Evolutionary conservation across 306 rosid species (phyloP), one percentile per base, ranked within the genome.

Genomic region (Acmispon strigosus): DNA sequence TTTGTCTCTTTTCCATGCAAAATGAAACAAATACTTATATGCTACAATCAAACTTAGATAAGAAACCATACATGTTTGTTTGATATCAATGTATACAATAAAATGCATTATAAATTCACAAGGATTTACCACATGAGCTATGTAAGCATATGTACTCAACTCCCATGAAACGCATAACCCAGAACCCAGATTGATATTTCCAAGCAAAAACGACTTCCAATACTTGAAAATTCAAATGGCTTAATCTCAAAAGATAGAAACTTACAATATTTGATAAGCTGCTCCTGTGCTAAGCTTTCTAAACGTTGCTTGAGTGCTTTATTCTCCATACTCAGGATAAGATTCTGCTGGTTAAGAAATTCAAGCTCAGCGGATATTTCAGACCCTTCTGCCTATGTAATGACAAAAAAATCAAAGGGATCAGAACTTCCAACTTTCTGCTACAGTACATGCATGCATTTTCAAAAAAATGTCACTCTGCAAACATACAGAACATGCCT

Each of bases 301-400:
- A 95, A 80, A 51, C 99, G 97, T 62, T 95, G 97, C 81, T 91
- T 91, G 73, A 95, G 97, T 62, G 99, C 88, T 85, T 91, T 95
- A 86, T 95, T 95, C 80, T 95, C 99, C 99, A 95, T 86, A 87
- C 88, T 81, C 72, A 95, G 81, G 67, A 95, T 95, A 72, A 95
- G 86, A 81, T 81, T 85, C 85, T 87, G 99, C 84, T 91, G 96
- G 84, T 95, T 91, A 57, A 95, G 89, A 87, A 95, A 95, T 62
- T 95, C 96, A 59, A 91, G 92, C 83, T 91, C 99, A 0, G 99
- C 97, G 6, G 97, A 84, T 52, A 86, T 96, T 77, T 85, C 97
- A 79, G 96, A 77, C 74, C 99, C 99, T 85, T 95, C 96, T 34
- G 85, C 93, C 99, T 95, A 74, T 68, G 61, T 49, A 79, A 75